These are phyloP conservation scores for Kregervanrija delftensis DNA, from an alignment of 805 yeast species.

Conservation along the genomic window DNA sequence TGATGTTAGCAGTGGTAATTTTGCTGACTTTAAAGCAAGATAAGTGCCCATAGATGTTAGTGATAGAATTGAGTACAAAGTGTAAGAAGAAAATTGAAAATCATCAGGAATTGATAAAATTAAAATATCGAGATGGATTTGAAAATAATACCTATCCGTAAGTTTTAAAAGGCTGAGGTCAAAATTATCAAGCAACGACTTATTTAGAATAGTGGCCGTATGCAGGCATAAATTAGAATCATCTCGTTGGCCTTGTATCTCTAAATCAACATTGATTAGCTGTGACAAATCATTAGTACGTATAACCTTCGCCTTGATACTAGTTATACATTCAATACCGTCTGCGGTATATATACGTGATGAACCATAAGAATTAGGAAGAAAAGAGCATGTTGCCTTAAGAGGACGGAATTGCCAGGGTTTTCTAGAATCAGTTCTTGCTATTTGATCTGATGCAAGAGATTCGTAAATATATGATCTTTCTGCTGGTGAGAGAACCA, in stretches of 20 bases:
- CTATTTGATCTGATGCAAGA: constrained; percentile 47
- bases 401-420: constrained; percentile 76
- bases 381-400: constrained; percentile 71
- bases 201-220: constrained; percentile 54
- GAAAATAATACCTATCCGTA: constrained; percentile 69
- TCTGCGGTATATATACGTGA: constrained; percentile 80
- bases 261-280: constrained; percentile 70
- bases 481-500: constrained; percentile 73
- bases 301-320: constrained; percentile 82
- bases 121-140: constrained; percentile 72
- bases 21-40: constrained; percentile 73
- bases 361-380: constrained; percentile 89
- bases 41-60: constrained; percentile 74
- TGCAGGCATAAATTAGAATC: constrained; percentile 65
- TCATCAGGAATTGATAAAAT: constrained; percentile 54
- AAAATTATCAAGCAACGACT: constrained; percentile 45
- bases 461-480: constrained; percentile 73
- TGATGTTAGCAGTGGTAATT: constrained; percentile 65
- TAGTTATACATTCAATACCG: constrained; percentile 90
- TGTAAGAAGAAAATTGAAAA: constrained; percentile 51
- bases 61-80: constrained; percentile 47
- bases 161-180: constrained; percentile 49
- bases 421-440: constrained; percentile 80
- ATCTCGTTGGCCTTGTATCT: constrained; percentile 73
- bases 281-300: constrained; percentile 31